A percentile compares a stretch with the other conserved stretches of the same genome.
phyloP scores from a whole-genome alignment of 345 rosid genomes.

The Brassica cretica region DNA sequence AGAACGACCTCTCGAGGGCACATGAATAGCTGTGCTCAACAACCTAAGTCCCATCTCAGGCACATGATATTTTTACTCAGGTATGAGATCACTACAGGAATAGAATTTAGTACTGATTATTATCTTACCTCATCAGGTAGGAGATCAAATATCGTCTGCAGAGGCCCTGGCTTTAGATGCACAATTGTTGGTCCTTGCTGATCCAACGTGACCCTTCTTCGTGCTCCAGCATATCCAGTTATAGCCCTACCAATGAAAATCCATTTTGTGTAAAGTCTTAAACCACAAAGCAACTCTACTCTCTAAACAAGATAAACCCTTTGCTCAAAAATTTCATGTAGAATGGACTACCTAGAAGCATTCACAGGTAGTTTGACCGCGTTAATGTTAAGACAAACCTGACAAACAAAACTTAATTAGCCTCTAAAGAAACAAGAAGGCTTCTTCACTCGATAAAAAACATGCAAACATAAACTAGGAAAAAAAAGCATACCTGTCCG shows the following conservation, averaged over 20 bases:
- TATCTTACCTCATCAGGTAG: constrained; percentile 79
- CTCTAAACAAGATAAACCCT: constrained; percentile 5
- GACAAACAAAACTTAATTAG: constrained; percentile 37
- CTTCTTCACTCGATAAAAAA: background rate
- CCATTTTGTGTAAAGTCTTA: constrained; percentile 9
- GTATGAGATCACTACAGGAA: background rate
- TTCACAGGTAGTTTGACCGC: constrained; percentile 62
- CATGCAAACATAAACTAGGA: constrained; percentile 18
- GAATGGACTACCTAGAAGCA: constrained; percentile 59
- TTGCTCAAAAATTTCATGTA: background rate
- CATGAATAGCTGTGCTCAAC: constrained; percentile 91
- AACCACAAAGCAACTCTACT: constrained; percentile 1
- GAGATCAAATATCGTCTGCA: constrained; percentile 90
- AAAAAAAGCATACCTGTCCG: constrained; percentile 68
- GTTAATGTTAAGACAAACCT: constrained; percentile 94
- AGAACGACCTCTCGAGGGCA: constrained; percentile 96
- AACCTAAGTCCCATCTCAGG: constrained; percentile 48
- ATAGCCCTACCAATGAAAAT: constrained; percentile 47
- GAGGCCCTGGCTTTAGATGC: constrained; percentile 92
- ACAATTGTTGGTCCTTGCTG: constrained; percentile 91
- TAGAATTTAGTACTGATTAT: constrained; percentile 20
- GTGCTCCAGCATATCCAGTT: constrained; percentile 70
- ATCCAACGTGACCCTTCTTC: constrained; percentile 56
- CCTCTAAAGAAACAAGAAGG: constrained; percentile 13
- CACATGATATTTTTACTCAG: background rate